Evolutionary conservation across 306 rosid species (phyloP), one percentile per base, ranked within the genome.

Genomic region (Gastrolobium villosum): DNA sequence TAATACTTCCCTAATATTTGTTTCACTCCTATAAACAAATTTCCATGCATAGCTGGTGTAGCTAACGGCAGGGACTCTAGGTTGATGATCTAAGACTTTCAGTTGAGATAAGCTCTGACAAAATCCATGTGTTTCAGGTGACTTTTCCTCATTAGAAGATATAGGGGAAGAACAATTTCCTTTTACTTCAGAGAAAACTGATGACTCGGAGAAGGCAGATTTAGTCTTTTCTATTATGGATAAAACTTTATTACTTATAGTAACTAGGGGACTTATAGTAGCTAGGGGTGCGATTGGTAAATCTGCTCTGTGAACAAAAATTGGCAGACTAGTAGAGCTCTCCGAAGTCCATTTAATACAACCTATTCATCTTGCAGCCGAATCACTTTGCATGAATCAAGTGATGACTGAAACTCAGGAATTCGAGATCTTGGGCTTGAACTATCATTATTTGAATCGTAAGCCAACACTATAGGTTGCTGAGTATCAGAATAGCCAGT

Each of bases 341-440:
- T 84, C 79, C 76, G 10, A 6, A 32, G 7, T 75, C 54, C 79
- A 74, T 72, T 79, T 20, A 76, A 72, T 77, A 56, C 62, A 73
- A 57, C 75, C 36, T 50, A 85, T 72, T 89, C 73, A 70, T 77
- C 79, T 28, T 55, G 83, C 56, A 66, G 36, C 54, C 59, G 72
- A 41, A 71, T 65, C 74, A 79, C 84, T 63, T 81, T 71, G 41
- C 68, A 43, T 41, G 73, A 75, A 39, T 78, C 77, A 32, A 28
- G 45, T 7, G 88, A 10, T 49, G 64, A 76, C 28, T 46, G 71
- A 37, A 49, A 63, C 72, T 59, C 81, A 39, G 59, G 56, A 76
- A 54, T 26, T 4, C 14, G 62, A 62, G 74, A 77, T 56, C 28
- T 53, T 71, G 66, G 5, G 71, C 65, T 77, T 63, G 82, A 15